Percentiles rank a stretch among this genome's conserved stretches.
Evolutionary conservation across 108 stramenopile species (phyloP).

Genomic region (Cyclostephanos tholiformis): DNA sequence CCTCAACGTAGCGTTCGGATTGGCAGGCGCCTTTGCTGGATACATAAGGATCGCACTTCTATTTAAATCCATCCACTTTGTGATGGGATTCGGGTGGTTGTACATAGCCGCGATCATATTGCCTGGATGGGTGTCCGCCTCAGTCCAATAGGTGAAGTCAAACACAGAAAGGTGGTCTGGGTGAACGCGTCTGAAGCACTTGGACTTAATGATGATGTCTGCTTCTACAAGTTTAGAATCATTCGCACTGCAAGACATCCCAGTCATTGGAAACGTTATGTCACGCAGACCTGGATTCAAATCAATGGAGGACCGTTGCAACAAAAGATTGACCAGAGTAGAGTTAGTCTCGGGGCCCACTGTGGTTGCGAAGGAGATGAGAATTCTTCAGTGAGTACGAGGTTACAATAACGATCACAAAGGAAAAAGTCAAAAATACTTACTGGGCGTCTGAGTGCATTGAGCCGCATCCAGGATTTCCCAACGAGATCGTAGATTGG

Average conservation of each 20-base stretch:
- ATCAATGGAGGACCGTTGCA: conserved; percentile 19
- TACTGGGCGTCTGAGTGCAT: conserved; percentile 24
- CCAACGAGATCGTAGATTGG: conserved; percentile 44
- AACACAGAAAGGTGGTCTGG: conserved; percentile 48
- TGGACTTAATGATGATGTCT: conserved; percentile 23
- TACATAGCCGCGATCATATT: conserved; percentile 44
- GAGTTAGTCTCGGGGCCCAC: conserved; percentile 34
- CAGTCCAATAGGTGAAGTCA: conserved; percentile 48
- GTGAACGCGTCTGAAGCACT: conserved; percentile 42
- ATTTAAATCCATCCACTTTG: conserved; percentile 44
- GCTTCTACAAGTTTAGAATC: conserved; percentile 24
- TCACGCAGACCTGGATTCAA: conserved; percentile 34
- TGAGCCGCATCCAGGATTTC: conserved; percentile 39
- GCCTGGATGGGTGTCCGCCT: conserved; percentile 39
- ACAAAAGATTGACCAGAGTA: conserved; percentile 31
- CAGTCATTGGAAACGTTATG: conserved; percentile 30
- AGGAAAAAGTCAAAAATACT: no score
- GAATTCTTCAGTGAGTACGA: no score
- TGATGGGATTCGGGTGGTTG: conserved; percentile 43
- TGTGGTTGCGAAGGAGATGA: no score
- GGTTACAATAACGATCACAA: no score
- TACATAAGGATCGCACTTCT: conserved; percentile 15
- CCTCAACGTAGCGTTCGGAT: conserved; percentile 13
- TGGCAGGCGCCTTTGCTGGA: conserved; percentile 17
- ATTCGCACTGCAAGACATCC: conserved; percentile 19